phyloP scores from a whole-genome alignment of 2,329 filamentous ascomycete species.

The Aspergillus calidoustus region DNA sequence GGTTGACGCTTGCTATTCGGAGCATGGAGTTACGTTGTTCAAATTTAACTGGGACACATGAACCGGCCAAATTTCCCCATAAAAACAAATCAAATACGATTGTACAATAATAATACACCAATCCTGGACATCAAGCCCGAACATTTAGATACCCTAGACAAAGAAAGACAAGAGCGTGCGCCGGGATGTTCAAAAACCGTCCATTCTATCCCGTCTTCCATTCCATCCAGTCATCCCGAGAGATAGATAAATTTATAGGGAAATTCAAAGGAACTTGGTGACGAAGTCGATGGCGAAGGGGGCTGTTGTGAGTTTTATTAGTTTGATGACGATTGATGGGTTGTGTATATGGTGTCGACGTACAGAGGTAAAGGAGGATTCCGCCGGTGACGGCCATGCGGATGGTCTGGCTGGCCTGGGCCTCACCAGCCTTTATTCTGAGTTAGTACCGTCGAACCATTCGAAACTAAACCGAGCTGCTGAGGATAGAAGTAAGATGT shows the following conservation, averaged over 20 bases:
- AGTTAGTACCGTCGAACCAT: conserved; percentile 17
- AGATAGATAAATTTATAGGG: neutral
- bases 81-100: conserved; percentile 18
- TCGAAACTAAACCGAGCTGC: neutral
- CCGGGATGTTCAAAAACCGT: conserved; percentile 1
- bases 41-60: neutral
- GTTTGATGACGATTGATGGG: neutral
- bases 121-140: conserved; percentile 19
- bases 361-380: conserved; percentile 66
- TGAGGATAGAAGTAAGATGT: conserved; percentile 7
- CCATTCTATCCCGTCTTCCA: neutral
- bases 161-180: conserved; percentile 7
- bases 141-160: neutral
- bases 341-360: conserved; percentile 28
- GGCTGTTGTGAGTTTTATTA: conserved; percentile 34
- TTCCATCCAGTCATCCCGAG: neutral
- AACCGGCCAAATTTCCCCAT: conserved; percentile 15
- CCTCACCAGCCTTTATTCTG: conserved; percentile 52
- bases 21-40: conserved; percentile 17
- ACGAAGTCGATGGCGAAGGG: conserved; percentile 56
- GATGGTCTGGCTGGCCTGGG: conserved; percentile 58
- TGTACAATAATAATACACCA: conserved; percentile 45
- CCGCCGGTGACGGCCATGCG: conserved; percentile 59
- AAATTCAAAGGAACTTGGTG: conserved; percentile 50
- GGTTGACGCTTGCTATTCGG: conserved; percentile 16